phyloP scores from a whole-genome alignment of 352 stramenopile genomes.

The Phytophthora cryptogea region DNA sequence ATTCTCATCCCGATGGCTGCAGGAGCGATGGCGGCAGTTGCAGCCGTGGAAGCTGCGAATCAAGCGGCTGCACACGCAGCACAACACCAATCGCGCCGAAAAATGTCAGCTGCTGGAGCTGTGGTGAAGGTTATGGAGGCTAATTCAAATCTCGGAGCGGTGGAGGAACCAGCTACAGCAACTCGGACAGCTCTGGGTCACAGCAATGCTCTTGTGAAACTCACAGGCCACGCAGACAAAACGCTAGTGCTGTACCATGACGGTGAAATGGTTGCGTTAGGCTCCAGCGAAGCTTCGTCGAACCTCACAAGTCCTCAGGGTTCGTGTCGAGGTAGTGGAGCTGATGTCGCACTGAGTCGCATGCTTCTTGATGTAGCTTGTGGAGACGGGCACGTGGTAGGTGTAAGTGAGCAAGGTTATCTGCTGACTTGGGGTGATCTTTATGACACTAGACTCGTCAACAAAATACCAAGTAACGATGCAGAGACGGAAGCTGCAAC shows the following conservation, averaged over 20 bases:
- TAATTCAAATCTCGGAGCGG: constrained; percentile 8
- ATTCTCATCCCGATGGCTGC: constrained; percentile 29
- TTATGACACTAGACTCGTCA: constrained; percentile 39
- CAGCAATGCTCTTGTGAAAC: constrained; percentile 44
- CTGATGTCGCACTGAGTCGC: constrained; percentile 46
- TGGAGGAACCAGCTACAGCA: constrained; percentile 17
- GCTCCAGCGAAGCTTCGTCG: constrained; percentile 16
- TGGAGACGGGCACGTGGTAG: constrained; percentile 60
- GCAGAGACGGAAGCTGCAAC: not conserved
- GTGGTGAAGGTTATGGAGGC: constrained; percentile 7
- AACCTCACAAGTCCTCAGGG: constrained; percentile 1
- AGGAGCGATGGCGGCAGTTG: constrained; percentile 29
- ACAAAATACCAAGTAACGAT: constrained; percentile 4
- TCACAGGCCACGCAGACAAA: constrained; percentile 43
- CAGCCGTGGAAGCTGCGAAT: constrained; percentile 39
- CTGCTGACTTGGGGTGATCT: constrained; percentile 78
- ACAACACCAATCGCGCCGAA: constrained; percentile 29
- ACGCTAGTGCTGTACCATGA: constrained; percentile 56
- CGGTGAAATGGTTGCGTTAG: constrained; percentile 40
- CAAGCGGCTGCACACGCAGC: constrained; percentile 21
- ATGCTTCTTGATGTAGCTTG: constrained; percentile 69
- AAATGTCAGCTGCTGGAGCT: constrained; percentile 17
- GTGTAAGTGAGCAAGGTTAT: constrained; percentile 75
- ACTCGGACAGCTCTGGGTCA: constrained; percentile 20
- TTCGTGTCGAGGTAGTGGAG: constrained; percentile 16